Percentiles rank a stretch among this genome's conserved stretches.
These are phyloP conservation scores for Datura wrightii DNA, from an alignment of 257 asterid genomes.

Conservation along the genomic window DNA sequence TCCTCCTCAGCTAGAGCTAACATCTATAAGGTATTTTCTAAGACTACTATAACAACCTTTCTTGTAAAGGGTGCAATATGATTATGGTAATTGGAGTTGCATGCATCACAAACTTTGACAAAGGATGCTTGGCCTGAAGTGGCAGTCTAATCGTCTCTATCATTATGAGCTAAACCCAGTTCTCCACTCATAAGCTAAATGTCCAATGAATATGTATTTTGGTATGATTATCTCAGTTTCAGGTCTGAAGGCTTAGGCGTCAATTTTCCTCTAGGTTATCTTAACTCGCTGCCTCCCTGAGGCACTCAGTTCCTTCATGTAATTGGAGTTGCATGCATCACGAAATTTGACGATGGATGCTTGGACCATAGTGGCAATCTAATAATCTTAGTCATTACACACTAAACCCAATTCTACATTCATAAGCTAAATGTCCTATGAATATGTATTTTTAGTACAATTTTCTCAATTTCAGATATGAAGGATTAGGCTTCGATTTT, in stretches of 20 bases:
- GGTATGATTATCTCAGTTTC: background rate
- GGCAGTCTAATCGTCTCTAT: background rate
- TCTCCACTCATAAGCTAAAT: background rate
- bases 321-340: background rate
- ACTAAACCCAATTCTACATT: background rate
- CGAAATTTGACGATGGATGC: background rate
- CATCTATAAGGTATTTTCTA: background rate
- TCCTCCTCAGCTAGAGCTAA: constrained; percentile 14
- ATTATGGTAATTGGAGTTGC: constrained; percentile 21
- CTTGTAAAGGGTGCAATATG: background rate
- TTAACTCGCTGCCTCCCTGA: background rate
- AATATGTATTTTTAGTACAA: background rate
- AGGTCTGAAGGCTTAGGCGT: background rate
- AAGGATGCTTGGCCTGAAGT: background rate
- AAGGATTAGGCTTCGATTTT: background rate
- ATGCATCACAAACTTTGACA: background rate
- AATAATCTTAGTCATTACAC: background rate
- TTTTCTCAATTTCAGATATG: background rate
- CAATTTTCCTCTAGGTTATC: background rate
- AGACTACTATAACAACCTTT: constrained; percentile 1
- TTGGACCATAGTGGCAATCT: background rate
- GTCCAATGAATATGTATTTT: background rate
- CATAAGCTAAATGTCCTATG: background rate
- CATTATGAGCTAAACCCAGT: background rate
- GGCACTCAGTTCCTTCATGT: background rate